Evolutionary conservation across 208 protist genomes (phyloP).

Genomic region (Endotrypanum monterogeii): DNA sequence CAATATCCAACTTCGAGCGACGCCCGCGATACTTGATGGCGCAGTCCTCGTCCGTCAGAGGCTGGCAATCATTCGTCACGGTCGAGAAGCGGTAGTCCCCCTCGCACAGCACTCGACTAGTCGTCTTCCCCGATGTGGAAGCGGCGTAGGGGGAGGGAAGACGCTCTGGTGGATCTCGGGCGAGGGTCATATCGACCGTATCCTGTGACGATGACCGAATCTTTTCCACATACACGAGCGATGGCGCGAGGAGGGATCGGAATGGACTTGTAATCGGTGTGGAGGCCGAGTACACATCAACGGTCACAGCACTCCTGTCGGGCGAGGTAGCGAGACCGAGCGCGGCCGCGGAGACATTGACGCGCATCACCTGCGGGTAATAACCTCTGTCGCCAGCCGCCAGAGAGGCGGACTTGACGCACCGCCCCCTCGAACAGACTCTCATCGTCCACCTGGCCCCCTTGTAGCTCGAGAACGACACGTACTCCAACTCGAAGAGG

Average conservation of each 20-base stretch:
- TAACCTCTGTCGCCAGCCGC: neutral
- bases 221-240: constrained; percentile 13
- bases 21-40: constrained; percentile 26
- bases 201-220: constrained; percentile 4
- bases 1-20: constrained; percentile 20
- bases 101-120: constrained; percentile 26
- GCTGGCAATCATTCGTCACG: constrained; percentile 12
- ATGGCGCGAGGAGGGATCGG: constrained; percentile 19
- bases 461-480: constrained; percentile 33
- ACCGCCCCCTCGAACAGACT: constrained; percentile 11
- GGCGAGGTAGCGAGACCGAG: constrained; percentile 2
- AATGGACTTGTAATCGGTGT: constrained; percentile 25
- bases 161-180: constrained; percentile 18
- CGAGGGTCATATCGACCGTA: constrained; percentile 26
- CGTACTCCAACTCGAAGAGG: constrained; percentile 26
- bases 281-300: constrained; percentile 16
- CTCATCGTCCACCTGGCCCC: constrained; percentile 23
- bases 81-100: constrained; percentile 33
- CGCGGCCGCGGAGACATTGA: constrained; percentile 7
- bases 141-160: constrained; percentile 27
- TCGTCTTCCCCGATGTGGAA: constrained; percentile 8
- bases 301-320: neutral
- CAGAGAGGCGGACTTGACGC: constrained; percentile 3
- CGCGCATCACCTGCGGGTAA: constrained; percentile 14
- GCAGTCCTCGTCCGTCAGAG: constrained; percentile 25